Evolutionary conservation across 176 grass and related monocot species (phyloP), one percentile per base, ranked within the genome.

Genomic region (Paspalum notatum): DNA sequence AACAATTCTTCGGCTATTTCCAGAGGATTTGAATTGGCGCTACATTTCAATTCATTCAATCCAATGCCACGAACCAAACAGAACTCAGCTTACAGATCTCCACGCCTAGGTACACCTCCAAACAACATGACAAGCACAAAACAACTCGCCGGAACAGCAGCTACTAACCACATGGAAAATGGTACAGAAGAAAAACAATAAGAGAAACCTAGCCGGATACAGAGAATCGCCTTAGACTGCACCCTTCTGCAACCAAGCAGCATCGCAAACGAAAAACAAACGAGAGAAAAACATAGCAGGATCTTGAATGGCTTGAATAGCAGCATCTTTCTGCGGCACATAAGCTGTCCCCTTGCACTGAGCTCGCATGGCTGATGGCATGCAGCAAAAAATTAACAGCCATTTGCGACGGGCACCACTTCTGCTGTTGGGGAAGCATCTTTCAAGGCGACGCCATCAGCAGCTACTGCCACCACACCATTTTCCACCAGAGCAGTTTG

Each of bases 351-450:
- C 47, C 71, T 87, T 51, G n/a, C 47, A 26, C 27, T 6, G 27
- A 68, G 15, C 71, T 68, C 51, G 45, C 72, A 72, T 73, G 67
- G 43, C 67, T 73, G 49, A 27, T 62, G 72, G n/a, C n/a, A 58
- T 58, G 9, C n/a, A 17, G 44, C 9, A 10, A 4, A 58, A 84
- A 88, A 66, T 84, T 59, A 91, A 84, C 81, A 88, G 60, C 68
- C 88, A 57, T 80, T 82, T 72, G 87, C 93, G 65, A 86, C 20
- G 43, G 22, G 25, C 4, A 48, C 44, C 70, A 65, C 84, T 57
- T 91, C 78, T 13, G 45, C 54, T 77, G 71, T 56, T 15, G 56
- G 81, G 54, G 43, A 83, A 60, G 78, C 46, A n/a, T 91, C 92
- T 80, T 85, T 79, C 0, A 55, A 71, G 76, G 50, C 73, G 37